Base-by-base conservation (phyloP, 1,139 yeast species). In the Candida gigantensis region DNA sequence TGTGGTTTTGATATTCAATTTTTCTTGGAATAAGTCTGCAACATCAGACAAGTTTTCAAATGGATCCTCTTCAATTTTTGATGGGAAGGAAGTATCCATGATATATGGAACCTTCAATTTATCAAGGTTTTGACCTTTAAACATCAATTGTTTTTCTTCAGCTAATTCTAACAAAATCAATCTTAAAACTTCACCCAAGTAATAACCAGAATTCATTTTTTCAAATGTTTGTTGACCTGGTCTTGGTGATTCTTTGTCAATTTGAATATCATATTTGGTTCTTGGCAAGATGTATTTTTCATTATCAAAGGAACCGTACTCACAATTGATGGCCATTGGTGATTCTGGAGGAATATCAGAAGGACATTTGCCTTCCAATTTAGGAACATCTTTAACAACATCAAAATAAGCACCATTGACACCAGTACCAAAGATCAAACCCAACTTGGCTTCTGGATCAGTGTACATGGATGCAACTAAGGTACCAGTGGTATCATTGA, bases 351-450 rank as follows among this genome's bases (percentile, higher is more conserved):
- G 60, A 48, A 89, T 75, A 54, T 88, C 96, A 16, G 63, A 69
- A 21, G 79, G 74, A 41, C 83, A 61, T 51, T 65, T 69, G 40
- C 95, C 96, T 53, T 80, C 80, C 51, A 92, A 76, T 70, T 92
- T 92, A 47, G 94, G 94, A 56, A 92, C 82, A 53, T 80, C 79
- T 39, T 71, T 62, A 39, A 81, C 83, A 28, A 69, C 68, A 53
- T 92, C 98, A 65, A 81, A 92, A 72, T 92, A 92, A 37, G 98
- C 97, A 58, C 94, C 97, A 62, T 92, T 92, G 71, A 95, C 89
- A 47, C 98, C 98, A 40, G 98, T 92, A 57, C 98, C 98, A 59
- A 89, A 92, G 53, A 92, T 92, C 57, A 89, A 79, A 43, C 97
- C 98, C 94, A 90, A 85, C 63, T 83, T 83, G 48, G 96, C 81